Evolutionary conservation across 2,329 filamentous ascomycete genomes (phyloP).

Genomic region (Sarocladiaceae sp.): DNA sequence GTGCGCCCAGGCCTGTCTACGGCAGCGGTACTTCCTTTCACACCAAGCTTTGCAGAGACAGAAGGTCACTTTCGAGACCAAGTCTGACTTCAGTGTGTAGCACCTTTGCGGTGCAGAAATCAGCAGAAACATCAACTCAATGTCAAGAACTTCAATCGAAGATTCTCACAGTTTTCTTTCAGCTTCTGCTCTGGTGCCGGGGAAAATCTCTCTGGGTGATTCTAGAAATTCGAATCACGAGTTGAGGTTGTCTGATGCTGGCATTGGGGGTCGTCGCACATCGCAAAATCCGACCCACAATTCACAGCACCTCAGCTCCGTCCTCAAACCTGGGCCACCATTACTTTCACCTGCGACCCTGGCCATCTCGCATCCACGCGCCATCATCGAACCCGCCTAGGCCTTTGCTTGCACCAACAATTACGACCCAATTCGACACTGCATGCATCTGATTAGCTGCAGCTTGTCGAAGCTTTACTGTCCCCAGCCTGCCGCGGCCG

Average conservation of each 20-base stretch:
- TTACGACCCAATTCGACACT: background rate
- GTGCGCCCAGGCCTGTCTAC: background rate
- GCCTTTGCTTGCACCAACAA: background rate
- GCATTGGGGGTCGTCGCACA: too few relatives aligned
- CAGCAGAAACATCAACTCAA: too few relatives aligned
- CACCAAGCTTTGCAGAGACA: background rate
- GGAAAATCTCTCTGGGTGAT: too few relatives aligned
- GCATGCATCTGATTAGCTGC: background rate
- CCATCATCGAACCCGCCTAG: background rate
- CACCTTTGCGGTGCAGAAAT: too few relatives aligned
- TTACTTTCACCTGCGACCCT: background rate
- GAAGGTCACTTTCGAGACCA: slow-evolving; percentile 2
- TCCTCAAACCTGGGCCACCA: slow-evolving; percentile 5
- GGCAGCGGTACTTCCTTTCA: background rate
- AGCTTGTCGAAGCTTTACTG: background rate
- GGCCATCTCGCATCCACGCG: slow-evolving; percentile 6
- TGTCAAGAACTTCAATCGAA: too few relatives aligned
- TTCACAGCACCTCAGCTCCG: background rate
- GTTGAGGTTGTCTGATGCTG: too few relatives aligned
- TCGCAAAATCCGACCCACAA: background rate
- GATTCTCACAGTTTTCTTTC: too few relatives aligned
- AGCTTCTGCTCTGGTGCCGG: too few relatives aligned
- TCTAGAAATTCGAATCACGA: too few relatives aligned
- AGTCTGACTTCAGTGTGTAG: too few relatives aligned
- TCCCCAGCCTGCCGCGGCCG: background rate